Evolutionary conservation across 2,329 filamentous ascomycete species (phyloP).

Genomic region (Waltergamsia citrina): DNA sequence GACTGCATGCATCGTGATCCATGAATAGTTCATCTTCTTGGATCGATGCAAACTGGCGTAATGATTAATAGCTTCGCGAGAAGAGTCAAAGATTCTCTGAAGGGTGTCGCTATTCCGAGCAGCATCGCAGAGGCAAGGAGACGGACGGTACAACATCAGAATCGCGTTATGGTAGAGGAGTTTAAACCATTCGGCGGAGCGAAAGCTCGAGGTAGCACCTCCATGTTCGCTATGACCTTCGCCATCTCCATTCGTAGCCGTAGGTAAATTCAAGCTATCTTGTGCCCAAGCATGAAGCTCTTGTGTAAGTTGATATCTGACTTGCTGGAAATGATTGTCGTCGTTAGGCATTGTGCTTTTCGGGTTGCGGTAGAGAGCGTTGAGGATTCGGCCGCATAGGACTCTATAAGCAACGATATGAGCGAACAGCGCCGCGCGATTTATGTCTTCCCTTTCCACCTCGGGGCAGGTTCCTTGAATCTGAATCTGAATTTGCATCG

Average conservation of each 20-base stretch:
- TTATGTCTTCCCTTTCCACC: too few species aligned
- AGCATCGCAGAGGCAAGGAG: conserved; percentile 18
- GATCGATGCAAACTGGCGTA: conserved; percentile 33
- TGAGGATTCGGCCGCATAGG: too few species aligned
- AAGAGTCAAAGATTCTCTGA: conserved; percentile 26
- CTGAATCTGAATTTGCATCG: conserved; percentile 4
- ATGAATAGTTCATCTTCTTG: conserved; percentile 35
- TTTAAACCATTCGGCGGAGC: conserved; percentile 30
- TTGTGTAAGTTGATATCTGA: too few species aligned
- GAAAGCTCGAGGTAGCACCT: conserved; percentile 23
- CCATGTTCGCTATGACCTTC: conserved; percentile 7
- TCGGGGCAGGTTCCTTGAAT: too few species aligned
- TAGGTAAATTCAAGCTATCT: too few species aligned
- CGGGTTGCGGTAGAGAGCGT: too few species aligned
- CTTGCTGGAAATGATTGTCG: too few species aligned
- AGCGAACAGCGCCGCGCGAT: too few species aligned
- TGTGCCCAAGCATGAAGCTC: conserved; percentile 16
- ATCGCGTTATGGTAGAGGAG: conserved; percentile 31
- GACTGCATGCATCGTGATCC: conserved; percentile 37
- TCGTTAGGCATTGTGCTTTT: too few species aligned
- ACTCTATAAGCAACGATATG: too few species aligned
- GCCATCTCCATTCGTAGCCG: conserved; percentile 6
- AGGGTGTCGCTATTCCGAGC: conserved; percentile 14
- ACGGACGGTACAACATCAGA: conserved; percentile 30
- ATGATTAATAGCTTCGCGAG: conserved; percentile 26